phyloP scores from a whole-genome alignment of 129 eudicot genomes.

The Chrysanthemum seticuspe region DNA sequence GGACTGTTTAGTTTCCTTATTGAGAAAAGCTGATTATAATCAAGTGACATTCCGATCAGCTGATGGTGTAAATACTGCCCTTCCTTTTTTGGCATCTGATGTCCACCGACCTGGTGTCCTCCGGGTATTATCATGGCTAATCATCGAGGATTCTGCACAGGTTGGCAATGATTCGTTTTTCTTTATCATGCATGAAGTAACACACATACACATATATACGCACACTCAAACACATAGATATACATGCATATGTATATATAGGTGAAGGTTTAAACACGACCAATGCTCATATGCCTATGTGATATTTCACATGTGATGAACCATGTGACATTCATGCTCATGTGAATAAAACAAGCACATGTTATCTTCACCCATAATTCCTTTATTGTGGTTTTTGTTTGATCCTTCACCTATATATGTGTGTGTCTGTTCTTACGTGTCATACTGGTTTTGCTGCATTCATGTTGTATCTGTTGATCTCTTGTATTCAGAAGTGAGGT shows the following conservation, averaged over 20 bases:
- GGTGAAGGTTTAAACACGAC: no score
- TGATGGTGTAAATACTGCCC: conserved; percentile 61
- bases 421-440: conserved; percentile 1
- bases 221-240: neutral
- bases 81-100: conserved; percentile 87
- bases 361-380: neutral
- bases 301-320: no score
- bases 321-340: no score
- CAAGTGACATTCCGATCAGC: conserved; percentile 83
- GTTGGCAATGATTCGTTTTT: conserved; percentile 34
- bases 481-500: conserved; percentile 5
- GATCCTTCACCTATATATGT: neutral
- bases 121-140: conserved; percentile 83
- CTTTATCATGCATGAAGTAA: conserved; percentile 2
- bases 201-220: neutral
- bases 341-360: no score
- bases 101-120: conserved; percentile 90
- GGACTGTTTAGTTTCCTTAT: conserved; percentile 85
- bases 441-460: neutral
- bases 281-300: no score
- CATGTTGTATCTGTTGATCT: neutral
- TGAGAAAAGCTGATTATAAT: conserved; percentile 90
- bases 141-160: conserved; percentile 85
- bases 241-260: no score
- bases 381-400: neutral